These are phyloP conservation scores for Chionographis japonica DNA, from an alignment of 106 monocot species.

Conservation along the genomic window DNA sequence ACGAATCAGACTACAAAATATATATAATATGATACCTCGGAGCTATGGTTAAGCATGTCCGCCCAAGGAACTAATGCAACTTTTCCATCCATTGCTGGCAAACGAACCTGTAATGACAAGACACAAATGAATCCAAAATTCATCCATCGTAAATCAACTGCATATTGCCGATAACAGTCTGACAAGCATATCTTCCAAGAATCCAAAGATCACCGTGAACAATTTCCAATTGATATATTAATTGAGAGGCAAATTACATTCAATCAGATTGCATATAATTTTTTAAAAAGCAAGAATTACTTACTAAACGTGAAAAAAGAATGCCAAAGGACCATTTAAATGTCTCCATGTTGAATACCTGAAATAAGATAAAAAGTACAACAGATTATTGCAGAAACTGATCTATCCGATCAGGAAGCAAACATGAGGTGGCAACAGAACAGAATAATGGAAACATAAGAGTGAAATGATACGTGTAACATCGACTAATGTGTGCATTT, in stretches of 20 bases:
- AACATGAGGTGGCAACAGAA: not conserved
- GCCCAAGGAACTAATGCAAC: conserved; percentile 98
- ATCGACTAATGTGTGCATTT: no score
- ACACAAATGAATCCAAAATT: not conserved
- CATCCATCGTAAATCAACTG: not conserved
- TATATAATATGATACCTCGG: conserved; percentile 58
- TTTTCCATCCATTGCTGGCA: conserved; percentile 91
- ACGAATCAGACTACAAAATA: no score
- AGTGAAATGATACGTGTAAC: no score
- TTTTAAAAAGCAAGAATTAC: conserved; percentile 5
- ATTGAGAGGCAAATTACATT: not conserved
- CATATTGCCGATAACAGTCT: not conserved
- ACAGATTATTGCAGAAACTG: not conserved
- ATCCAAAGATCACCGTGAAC: no score
- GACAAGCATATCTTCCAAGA: not conserved
- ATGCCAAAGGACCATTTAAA: conserved; percentile 98
- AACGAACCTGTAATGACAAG: conserved; percentile 59
- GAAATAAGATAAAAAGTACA: conserved; percentile 10
- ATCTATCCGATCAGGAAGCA: not conserved
- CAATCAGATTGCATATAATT: not conserved
- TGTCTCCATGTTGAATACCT: conserved; percentile 89
- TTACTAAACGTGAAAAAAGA: conserved; percentile 93
- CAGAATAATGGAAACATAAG: not conserved
- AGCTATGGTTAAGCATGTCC: conserved; percentile 95
- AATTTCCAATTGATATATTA: no score